phyloP scores from a whole-genome alignment of 75 land plant species.

The Selaginella moellendorffii region DNA sequence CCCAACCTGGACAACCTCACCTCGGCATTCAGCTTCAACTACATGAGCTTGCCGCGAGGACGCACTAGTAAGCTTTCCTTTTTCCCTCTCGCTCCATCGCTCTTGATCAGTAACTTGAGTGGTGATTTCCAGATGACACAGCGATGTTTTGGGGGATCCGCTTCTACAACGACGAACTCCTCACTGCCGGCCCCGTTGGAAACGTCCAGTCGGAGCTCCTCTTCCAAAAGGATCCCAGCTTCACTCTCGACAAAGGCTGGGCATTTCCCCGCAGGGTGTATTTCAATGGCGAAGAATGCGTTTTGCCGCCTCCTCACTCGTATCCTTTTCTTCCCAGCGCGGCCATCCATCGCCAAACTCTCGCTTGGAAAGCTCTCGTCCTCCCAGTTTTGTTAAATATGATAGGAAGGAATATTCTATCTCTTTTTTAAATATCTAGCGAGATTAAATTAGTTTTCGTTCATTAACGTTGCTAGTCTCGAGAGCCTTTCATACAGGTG shows the following conservation, averaged over 20 bases:
- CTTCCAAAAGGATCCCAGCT: conserved; percentile 46
- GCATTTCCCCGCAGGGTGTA: conserved; percentile 63
- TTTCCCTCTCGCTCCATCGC: neutral
- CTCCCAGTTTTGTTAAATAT: neutral
- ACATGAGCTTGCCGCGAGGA: conserved; percentile 11
- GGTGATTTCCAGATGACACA: neutral
- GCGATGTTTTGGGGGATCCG: conserved; percentile 1
- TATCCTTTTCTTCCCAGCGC: conserved; percentile 63
- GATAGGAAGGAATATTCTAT: too few species aligned
- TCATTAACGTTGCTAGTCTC: too few species aligned
- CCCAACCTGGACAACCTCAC: conserved; percentile 54
- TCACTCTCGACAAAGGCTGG: conserved; percentile 67
- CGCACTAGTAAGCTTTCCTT: neutral
- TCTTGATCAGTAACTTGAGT: neutral
- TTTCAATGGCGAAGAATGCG: conserved; percentile 85
- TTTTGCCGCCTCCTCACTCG: conserved; percentile 64
- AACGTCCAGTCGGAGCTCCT: conserved; percentile 21
- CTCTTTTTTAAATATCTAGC: too few species aligned
- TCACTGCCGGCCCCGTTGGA: neutral
- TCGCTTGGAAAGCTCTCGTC: neutral
- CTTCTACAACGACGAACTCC: conserved; percentile 2
- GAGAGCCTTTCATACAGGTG: too few species aligned
- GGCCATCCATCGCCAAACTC: neutral
- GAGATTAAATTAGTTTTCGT: too few species aligned
- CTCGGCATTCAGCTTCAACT: conserved; percentile 56